phyloP scores from a whole-genome alignment of 352 stramenopile genomes.

The Paralagenidium karlingii region DNA sequence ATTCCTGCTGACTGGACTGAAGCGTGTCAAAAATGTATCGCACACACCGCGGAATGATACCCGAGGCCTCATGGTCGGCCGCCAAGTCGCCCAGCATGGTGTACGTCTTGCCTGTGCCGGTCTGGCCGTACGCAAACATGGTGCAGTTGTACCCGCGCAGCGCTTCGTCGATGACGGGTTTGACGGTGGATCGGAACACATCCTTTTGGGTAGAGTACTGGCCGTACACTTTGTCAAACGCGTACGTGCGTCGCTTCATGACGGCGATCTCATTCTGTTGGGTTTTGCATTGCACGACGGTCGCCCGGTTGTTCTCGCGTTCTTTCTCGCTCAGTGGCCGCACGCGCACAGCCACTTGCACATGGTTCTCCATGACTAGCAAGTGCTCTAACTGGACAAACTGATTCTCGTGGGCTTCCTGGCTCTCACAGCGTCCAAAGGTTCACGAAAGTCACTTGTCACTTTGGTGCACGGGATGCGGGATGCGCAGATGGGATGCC shows the following conservation, averaged over 20 bases:
- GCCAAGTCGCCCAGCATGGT: constrained; percentile 95
- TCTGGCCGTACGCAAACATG: constrained; percentile 96
- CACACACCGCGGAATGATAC: constrained; percentile 92
- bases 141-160: constrained; percentile 93
- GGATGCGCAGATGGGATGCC: too few species aligned
- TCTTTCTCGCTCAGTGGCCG: constrained; percentile 83
- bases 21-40: constrained; percentile 92
- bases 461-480: too few species aligned
- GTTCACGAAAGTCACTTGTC: too few species aligned
- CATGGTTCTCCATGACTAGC: constrained; percentile 67
- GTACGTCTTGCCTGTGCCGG: constrained; percentile 96
- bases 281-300: constrained; percentile 79
- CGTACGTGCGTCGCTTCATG: constrained; percentile 83
- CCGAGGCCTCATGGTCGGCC: constrained; percentile 73
- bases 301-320: constrained; percentile 52
- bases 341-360: constrained; percentile 86
- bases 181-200: constrained; percentile 89
- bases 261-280: constrained; percentile 79
- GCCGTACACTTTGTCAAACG: constrained; percentile 88
- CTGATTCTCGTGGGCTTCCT: too few species aligned
- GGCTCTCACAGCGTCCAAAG: too few species aligned
- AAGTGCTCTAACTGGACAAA: too few species aligned
- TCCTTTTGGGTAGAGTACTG: constrained; percentile 96
- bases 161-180: constrained; percentile 93
- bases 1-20: constrained; percentile 82